Evolutionary conservation across 2,329 filamentous ascomycete genomes (phyloP).

Genomic region (Atkinsonella texensis): DNA sequence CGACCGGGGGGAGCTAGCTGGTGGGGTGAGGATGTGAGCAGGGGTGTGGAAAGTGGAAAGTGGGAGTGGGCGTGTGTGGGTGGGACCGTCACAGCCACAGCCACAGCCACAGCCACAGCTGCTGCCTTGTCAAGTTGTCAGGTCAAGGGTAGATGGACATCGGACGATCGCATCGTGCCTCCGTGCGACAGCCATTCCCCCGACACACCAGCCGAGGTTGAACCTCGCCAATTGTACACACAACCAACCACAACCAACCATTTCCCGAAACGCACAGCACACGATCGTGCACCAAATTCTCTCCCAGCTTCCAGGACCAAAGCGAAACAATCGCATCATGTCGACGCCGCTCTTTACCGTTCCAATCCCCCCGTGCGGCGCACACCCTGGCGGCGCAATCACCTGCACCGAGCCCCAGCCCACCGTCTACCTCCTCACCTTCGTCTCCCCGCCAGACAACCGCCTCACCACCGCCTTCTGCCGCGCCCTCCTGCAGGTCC

Average conservation of each 20-base stretch:
- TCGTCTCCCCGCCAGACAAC: constrained; percentile 63
- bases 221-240: neutral
- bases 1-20: neutral
- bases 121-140: too few species aligned
- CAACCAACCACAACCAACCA: neutral
- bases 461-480: constrained; percentile 59
- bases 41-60: neutral
- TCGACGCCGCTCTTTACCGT: constrained; percentile 24
- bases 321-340: neutral
- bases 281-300: neutral
- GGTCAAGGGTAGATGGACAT: too few species aligned
- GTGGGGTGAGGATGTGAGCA: constrained; percentile 1
- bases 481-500: constrained; percentile 52
- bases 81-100: neutral
- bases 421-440: constrained; percentile 60
- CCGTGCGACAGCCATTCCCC: too few species aligned
- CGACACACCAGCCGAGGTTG: neutral
- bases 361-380: constrained; percentile 37
- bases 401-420: constrained; percentile 48
- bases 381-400: constrained; percentile 44
- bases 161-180: too few species aligned
- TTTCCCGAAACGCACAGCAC: neutral
- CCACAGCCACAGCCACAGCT: too few species aligned
- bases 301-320: neutral
- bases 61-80: neutral